Conservation (phyloP, 202 grass and related monocot species). For the Digitaria exilis region DNA sequence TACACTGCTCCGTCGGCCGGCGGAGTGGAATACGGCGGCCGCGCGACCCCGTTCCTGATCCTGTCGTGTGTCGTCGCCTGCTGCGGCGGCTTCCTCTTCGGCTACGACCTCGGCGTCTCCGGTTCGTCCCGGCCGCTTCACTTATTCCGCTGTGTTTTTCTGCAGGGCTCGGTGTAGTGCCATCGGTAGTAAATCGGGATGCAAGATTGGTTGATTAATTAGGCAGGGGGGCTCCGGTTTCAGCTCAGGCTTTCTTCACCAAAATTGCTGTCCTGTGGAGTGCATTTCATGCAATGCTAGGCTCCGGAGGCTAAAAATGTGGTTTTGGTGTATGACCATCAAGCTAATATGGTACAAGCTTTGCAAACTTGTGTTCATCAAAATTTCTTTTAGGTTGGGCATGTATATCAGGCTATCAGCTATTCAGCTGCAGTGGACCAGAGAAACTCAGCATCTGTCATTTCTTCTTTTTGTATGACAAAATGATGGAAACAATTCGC, state of each 20-base stretch:
- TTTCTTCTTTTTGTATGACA: not conserved
- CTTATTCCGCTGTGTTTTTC: not conserved
- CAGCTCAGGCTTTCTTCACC: not conserved
- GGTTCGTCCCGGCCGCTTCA: conserved; percentile 19
- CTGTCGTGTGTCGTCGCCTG: conserved; percentile 77
- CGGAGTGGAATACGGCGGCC: conserved; percentile 47
- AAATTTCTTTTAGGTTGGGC: not conserved
- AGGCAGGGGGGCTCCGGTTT: not conserved
- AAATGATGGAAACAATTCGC: not conserved
- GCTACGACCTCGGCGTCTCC: conserved; percentile 92
- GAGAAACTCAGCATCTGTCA: not conserved
- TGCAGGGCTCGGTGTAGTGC: not conserved
- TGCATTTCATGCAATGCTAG: too few species aligned
- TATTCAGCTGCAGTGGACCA: not conserved
- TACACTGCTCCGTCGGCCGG: not conserved
- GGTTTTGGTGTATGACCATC: not conserved
- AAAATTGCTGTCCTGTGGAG: too few species aligned
- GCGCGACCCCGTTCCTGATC: conserved; percentile 64
- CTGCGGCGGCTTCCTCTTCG: conserved; percentile 89
- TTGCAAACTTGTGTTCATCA: too few species aligned
- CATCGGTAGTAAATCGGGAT: not conserved
- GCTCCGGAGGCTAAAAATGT: too few species aligned
- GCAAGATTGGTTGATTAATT: not conserved
- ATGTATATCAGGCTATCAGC: conserved; percentile 5
- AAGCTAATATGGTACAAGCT: not conserved